Conservation (phyloP, 2,329 filamentous ascomycete genomes). For the Neopestalotiopsis clavispora region DNA sequence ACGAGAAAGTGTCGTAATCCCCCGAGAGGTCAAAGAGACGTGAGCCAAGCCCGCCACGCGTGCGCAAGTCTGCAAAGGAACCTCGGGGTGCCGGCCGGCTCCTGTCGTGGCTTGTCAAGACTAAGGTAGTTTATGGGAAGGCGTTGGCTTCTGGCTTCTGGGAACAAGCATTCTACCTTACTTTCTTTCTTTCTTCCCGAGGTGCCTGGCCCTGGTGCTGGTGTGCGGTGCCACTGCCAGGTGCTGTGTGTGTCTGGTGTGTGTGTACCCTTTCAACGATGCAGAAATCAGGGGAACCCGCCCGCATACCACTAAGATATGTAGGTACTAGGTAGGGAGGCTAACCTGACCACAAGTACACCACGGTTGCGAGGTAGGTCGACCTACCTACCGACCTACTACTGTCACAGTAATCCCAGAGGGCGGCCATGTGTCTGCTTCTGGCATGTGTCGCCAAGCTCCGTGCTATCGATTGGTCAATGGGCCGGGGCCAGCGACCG, state of each 20-base stretch:
- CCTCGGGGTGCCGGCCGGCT: not conserved
- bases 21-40: constrained; percentile 5
- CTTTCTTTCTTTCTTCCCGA: not conserved
- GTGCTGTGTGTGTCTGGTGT: too few species aligned
- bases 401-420: too few species aligned
- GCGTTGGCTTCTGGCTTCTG: not conserved
- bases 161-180: not conserved
- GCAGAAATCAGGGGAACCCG: constrained; percentile 12
- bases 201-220: not conserved
- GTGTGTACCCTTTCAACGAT: not conserved
- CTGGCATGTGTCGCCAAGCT: constrained; percentile 11
- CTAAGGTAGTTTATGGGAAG: not conserved
- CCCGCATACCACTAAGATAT: too few species aligned
- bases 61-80: not conserved
- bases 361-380: not conserved
- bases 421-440: not conserved
- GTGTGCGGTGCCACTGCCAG: too few species aligned
- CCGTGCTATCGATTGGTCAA: constrained; percentile 7
- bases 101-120: constrained; percentile 1
- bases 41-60: not conserved
- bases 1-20: not conserved
- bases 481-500: constrained; percentile 6
- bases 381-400: too few species aligned
- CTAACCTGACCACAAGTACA: not conserved
- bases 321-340: too few species aligned